phyloP scores from a whole-genome alignment of 2,329 filamentous ascomycete species.

The Venturia carpophila region DNA sequence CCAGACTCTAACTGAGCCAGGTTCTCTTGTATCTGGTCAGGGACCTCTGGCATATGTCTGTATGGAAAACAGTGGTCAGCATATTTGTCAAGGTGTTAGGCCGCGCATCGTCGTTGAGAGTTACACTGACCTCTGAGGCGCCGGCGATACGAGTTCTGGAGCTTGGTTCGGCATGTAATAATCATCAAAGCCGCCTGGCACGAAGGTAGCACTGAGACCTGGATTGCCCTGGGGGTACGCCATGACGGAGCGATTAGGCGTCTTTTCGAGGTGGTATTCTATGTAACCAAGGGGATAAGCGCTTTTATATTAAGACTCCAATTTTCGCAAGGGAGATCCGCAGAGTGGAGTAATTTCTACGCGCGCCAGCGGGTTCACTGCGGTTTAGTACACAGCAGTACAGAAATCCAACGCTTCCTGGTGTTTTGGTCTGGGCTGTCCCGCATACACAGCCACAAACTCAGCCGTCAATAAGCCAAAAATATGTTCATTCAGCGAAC shows the following conservation, averaged over 20 bases:
- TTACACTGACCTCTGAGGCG: slow-evolving; percentile 54
- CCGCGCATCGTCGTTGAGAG: slow-evolving; percentile 14
- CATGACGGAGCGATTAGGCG: slow-evolving; percentile 5
- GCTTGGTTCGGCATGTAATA: slow-evolving; percentile 52
- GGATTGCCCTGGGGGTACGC: slow-evolving; percentile 14
- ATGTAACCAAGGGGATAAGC: neutral
- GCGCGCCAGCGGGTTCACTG: neutral
- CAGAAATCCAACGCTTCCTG: neutral
- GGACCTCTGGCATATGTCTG: slow-evolving; percentile 91
- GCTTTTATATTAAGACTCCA: neutral
- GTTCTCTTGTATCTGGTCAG: slow-evolving; percentile 92
- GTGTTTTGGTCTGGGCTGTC: neutral
- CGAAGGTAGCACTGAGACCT: slow-evolving; percentile 53
- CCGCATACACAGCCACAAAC: slow-evolving; percentile 7
- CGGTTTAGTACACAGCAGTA: neutral
- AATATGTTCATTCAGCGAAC: neutral
- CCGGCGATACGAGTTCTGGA: slow-evolving; percentile 60
- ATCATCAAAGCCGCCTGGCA: slow-evolving; percentile 60
- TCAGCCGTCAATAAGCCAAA: slow-evolving; percentile 2
- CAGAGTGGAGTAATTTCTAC: neutral
- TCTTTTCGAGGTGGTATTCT: neutral
- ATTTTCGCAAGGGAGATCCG: neutral
- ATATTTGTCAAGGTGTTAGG: neutral
- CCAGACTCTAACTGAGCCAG: slow-evolving; percentile 84
- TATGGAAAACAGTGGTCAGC: slow-evolving; percentile 21